Evolutionary conservation across 352 stramenopile species (phyloP), one percentile per base, ranked within the genome.

Genomic region (Aphanomyces euteiches): DNA sequence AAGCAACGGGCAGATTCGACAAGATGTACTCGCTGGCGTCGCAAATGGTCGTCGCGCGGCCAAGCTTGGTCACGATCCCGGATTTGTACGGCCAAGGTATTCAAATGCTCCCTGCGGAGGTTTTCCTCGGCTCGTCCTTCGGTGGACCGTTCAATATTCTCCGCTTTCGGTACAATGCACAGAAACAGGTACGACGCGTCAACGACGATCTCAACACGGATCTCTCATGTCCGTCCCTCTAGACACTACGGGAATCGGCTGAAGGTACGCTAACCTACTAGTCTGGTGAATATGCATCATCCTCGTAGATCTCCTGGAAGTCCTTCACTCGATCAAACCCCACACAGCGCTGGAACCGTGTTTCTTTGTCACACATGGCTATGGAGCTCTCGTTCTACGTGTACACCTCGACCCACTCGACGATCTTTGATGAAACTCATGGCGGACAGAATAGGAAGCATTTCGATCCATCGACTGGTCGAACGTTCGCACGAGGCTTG

Each of bases 391-490:
- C 15, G 82, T 92, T 43, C 72, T 92, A 19, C 79, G 84, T 45
- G 84, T 86, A 58, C 48, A 76, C 43, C 8, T 13, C 6, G 15
- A 34, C 58, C 8, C 19, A 59, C 15, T 39, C 8, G 1, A 1
- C 43, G 12, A 57, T 53, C 58, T 47, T 0, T 37, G 12, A 17
- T 15, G n/a, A 2, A 28, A 28, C 28, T 28, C 28, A 28, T 28
- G 28, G 28, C 28, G 28, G 28, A 28, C 2, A 28, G 28, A 28
- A n/a, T 57, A 92, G 84, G 84, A 92, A 66, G 84, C 84, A 1
- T 92, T 92, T 36, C 84, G 81, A 5, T 76, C 77, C 39, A 74
- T 92, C 15, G 80, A 90, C 56, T 92, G 84, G 84, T 83, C 89
- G 71, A 78, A 82, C 41, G 88, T 79, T 19, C 82, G 83, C 48